phyloP scores from a whole-genome alignment of 1,139 yeast species.

The Taiozyma sp. region DNA sequence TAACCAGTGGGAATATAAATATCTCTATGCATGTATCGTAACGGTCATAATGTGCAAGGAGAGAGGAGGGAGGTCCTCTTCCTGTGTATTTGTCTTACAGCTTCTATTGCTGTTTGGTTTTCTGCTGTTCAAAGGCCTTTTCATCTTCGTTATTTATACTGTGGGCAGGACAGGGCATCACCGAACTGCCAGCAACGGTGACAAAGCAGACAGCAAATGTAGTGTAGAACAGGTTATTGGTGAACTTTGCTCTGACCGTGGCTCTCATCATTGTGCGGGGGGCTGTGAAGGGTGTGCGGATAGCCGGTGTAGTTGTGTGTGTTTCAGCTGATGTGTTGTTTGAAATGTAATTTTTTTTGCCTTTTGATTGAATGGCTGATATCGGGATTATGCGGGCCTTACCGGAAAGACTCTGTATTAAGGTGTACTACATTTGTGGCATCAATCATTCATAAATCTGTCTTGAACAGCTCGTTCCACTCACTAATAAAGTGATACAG shows the following conservation, averaged over 20 bases:
- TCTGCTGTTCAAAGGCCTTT: constrained; percentile 13
- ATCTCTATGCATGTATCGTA: neutral
- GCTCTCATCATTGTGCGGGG: constrained; percentile 27
- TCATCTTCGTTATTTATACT: constrained; percentile 32
- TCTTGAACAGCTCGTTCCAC: constrained; percentile 17
- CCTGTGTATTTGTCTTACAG: neutral
- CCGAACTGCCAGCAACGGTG: constrained; percentile 35
- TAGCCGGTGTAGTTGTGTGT: neutral
- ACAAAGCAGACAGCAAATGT: constrained; percentile 36
- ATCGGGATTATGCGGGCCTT: neutral
- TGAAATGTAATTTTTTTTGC: neutral
- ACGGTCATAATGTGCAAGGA: neutral
- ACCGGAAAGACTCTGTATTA: neutral
- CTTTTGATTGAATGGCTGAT: neutral
- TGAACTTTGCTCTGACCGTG: constrained; percentile 30
- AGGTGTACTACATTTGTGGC: too few species aligned
- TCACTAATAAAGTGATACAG: constrained; percentile 10
- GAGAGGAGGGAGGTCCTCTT: neutral
- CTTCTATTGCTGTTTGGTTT: constrained; percentile 7
- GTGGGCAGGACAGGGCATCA: constrained; percentile 38
- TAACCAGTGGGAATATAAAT: neutral
- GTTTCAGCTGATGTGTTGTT: neutral
- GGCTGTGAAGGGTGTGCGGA: neutral
- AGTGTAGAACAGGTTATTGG: constrained; percentile 33
- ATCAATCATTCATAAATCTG: neutral